A percentile compares a stretch with the other conserved stretches of the same genome.
Evolutionary conservation across 2,329 filamentous ascomycete species (phyloP).

Genomic region (Sporothrix curviconia): DNA sequence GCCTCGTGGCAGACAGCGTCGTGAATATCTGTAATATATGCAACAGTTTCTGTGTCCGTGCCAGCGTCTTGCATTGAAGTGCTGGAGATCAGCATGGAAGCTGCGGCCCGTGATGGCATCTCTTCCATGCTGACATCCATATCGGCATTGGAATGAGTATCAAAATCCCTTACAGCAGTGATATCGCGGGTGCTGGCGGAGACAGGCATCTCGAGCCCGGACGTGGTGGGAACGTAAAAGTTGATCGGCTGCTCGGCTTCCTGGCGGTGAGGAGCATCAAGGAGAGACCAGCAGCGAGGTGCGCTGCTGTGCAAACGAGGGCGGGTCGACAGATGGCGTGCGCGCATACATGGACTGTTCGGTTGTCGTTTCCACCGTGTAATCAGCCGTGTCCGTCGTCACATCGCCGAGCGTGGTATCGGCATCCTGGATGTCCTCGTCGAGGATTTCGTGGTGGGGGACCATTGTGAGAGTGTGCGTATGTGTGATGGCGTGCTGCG

Average conservation of each 20-base stretch:
- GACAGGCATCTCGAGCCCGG: not conserved
- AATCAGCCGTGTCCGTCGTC: conserved; percentile 10
- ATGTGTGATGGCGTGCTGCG: too few species aligned
- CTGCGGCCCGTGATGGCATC: not conserved
- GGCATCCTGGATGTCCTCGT: conserved; percentile 23
- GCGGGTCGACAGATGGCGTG: conserved; percentile 57
- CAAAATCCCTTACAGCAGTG: not conserved
- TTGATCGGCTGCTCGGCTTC: conserved; percentile 28
- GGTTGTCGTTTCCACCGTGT: conserved; percentile 7
- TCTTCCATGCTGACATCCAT: conserved; percentile 2
- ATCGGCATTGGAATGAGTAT: not conserved
- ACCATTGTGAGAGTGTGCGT: too few species aligned
- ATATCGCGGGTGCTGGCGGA: not conserved
- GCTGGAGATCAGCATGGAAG: conserved; percentile 11
- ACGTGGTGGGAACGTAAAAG: conserved; percentile 36
- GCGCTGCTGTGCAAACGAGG: conserved; percentile 50
- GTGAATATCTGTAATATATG: too few species aligned
- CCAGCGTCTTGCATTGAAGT: not conserved
- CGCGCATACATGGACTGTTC: conserved; percentile 43
- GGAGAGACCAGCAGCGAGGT: conserved; percentile 55
- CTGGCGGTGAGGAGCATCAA: conserved; percentile 47
- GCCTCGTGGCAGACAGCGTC: too few species aligned
- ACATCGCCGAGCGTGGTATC: conserved; percentile 29
- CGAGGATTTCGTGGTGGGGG: conserved; percentile 2
- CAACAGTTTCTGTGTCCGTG: conserved; percentile 2